Conservation (phyloP, 2,329 filamentous ascomycete species). For the Thelonectria rubi region DNA sequence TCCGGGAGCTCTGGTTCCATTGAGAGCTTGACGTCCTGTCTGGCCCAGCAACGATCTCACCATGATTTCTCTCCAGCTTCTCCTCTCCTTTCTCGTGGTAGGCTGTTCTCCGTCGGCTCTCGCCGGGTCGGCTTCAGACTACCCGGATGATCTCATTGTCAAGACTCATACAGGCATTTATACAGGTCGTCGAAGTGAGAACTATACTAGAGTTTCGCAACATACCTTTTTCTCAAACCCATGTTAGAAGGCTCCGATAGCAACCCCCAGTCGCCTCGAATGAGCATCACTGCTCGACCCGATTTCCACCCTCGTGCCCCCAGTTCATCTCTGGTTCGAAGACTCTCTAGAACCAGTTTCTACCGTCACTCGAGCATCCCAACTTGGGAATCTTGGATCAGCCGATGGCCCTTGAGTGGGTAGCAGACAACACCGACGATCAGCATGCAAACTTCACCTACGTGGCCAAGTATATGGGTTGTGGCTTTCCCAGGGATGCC, state of each 20-base stretch:
- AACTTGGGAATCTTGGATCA: conserved; percentile 64
- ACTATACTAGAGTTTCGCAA: conserved; percentile 49
- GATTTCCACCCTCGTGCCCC: conserved; percentile 45
- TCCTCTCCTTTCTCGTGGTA: background rate
- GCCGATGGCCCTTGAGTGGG: conserved; percentile 61
- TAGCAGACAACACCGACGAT: conserved; percentile 53
- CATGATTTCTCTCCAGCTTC: background rate
- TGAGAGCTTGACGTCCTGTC: background rate
- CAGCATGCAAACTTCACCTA: conserved; percentile 47
- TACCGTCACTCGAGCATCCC: conserved; percentile 45
- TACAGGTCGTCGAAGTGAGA: conserved; percentile 46
- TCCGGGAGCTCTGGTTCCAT: background rate
- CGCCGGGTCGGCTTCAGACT: background rate
- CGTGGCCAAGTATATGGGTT: conserved; percentile 47
- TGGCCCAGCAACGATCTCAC: too few species aligned
- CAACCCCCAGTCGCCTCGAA: conserved; percentile 42
- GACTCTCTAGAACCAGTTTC: conserved; percentile 18
- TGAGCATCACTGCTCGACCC: conserved; percentile 40
- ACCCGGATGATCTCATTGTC: conserved; percentile 37
- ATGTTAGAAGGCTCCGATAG: conserved; percentile 43
- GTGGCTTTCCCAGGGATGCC: conserved; percentile 39
- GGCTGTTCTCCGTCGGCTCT: background rate
- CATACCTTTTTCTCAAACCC: conserved; percentile 51
- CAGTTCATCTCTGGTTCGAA: conserved; percentile 43
- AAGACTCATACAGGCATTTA: conserved; percentile 45